Evolutionary conservation across 495 filamentous ascomycete genomes (phyloP).

Genomic region (Penicillium pulvis): DNA sequence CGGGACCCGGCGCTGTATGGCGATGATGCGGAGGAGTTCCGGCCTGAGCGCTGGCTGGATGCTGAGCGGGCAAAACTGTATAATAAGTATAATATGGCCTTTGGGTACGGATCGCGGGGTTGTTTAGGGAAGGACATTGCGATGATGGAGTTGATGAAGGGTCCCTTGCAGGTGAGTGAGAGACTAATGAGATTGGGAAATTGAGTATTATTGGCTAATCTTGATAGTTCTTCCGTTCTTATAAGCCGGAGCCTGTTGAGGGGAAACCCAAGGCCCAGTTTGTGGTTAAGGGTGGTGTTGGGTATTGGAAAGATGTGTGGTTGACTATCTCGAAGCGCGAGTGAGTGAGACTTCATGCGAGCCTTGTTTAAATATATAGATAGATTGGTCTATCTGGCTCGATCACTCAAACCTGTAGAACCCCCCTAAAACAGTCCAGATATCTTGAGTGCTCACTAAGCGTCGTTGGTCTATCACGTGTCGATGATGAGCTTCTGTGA

Average conservation of each 20-base stretch:
- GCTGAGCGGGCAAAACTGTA: slow-evolving; percentile 43
- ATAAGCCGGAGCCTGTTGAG: slow-evolving; percentile 33
- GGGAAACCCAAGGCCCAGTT: slow-evolving; percentile 40
- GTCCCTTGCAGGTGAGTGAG: slow-evolving; percentile 42
- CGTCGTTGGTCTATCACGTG: too few species aligned
- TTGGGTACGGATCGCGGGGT: slow-evolving; percentile 55
- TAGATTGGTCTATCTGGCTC: too few species aligned
- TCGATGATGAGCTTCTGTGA: too few species aligned
- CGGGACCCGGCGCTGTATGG: slow-evolving; percentile 55
- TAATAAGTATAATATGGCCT: slow-evolving; percentile 55
- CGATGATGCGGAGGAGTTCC: slow-evolving; percentile 41
- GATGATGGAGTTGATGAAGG: slow-evolving; percentile 59
- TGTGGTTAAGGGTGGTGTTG: slow-evolving; percentile 50
- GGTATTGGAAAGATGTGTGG: slow-evolving; percentile 51
- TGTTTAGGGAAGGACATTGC: slow-evolving; percentile 60
- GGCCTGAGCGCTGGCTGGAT: slow-evolving; percentile 47
- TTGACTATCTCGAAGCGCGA: slow-evolving; percentile 40
- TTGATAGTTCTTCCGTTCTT: slow-evolving; percentile 40
- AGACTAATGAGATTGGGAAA: neutral
- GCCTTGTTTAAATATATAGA: too few species aligned
- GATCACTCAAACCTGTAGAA: too few species aligned
- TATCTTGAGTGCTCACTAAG: too few species aligned
- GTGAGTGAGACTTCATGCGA: neutral
- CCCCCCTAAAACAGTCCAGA: too few species aligned
- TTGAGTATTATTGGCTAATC: neutral